phyloP scores from a whole-genome alignment of 805 yeast species.

The Starmera amethionina region DNA sequence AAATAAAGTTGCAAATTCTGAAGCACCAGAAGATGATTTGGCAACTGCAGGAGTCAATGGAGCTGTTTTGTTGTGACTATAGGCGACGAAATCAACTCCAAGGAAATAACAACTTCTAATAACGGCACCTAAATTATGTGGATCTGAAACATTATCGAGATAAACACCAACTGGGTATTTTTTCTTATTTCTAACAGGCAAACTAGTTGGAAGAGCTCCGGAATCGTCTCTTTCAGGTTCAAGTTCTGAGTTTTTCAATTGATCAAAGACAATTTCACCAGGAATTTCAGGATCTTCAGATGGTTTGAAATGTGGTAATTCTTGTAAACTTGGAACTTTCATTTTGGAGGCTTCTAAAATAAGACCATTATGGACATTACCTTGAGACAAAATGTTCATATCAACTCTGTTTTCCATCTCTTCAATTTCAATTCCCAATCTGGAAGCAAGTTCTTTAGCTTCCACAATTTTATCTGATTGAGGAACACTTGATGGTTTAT shows the following conservation, averaged over 20 bases:
- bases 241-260: background rate
- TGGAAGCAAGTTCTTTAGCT: background rate
- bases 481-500: no score
- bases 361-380: slow-evolving; percentile 74
- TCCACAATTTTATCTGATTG: slow-evolving; percentile 3
- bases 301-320: no score
- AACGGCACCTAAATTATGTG: slow-evolving; percentile 82
- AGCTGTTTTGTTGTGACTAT: slow-evolving; percentile 65
- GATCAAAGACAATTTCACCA: slow-evolving; percentile 15
- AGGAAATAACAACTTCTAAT: slow-evolving; percentile 70
- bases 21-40: slow-evolving; percentile 78
- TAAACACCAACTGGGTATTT: slow-evolving; percentile 61
- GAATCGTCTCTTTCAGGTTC: no score
- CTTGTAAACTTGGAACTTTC: slow-evolving; percentile 19
- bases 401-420: slow-evolving; percentile 28
- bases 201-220: no score
- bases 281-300: slow-evolving; percentile 10
- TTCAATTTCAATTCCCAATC: slow-evolving; percentile 8
- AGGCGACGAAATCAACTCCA: slow-evolving; percentile 71
- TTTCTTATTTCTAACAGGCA: background rate
- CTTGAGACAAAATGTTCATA: slow-evolving; percentile 48
- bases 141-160: slow-evolving; percentile 74
- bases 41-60: slow-evolving; percentile 67
- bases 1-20: slow-evolving; percentile 61
- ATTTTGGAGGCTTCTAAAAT: slow-evolving; percentile 56